These are phyloP conservation scores for Populus hybrid DNA, from an alignment of 441 rosid genomes.

Conservation along the genomic window DNA sequence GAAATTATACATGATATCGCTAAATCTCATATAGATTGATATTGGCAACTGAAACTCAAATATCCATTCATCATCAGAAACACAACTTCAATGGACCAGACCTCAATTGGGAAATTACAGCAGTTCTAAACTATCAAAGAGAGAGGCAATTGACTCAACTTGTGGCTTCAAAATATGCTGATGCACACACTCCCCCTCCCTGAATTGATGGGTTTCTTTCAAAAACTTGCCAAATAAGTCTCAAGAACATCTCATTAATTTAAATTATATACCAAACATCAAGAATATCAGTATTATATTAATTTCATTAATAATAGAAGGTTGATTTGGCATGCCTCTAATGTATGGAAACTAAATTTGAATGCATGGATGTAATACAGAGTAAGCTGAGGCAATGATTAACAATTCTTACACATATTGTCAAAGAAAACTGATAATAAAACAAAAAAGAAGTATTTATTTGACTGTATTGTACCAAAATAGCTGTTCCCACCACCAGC, in stretches of 20 bases:
- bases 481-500: constrained; percentile 60
- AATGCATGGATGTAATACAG: neutral
- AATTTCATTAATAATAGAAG: neutral
- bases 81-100: neutral
- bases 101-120: neutral
- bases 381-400: neutral
- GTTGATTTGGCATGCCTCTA: neutral
- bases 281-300: too few species aligned
- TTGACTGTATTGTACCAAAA: constrained; percentile 48
- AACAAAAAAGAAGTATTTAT: neutral
- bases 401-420: neutral
- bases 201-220: neutral
- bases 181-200: neutral
- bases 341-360: neutral
- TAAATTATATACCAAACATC: neutral
- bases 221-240: neutral
- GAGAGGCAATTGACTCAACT: neutral
- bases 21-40: neutral
- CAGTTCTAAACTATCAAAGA: neutral
- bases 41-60: too few species aligned
- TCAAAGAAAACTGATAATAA: neutral
- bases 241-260: neutral
- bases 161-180: neutral
- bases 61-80: too few species aligned
- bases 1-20: neutral